Percentiles rank a stretch among this genome's conserved stretches.
phyloP scores from a whole-genome alignment of 495 filamentous ascomycete species.

The Penicillium pulvis region DNA sequence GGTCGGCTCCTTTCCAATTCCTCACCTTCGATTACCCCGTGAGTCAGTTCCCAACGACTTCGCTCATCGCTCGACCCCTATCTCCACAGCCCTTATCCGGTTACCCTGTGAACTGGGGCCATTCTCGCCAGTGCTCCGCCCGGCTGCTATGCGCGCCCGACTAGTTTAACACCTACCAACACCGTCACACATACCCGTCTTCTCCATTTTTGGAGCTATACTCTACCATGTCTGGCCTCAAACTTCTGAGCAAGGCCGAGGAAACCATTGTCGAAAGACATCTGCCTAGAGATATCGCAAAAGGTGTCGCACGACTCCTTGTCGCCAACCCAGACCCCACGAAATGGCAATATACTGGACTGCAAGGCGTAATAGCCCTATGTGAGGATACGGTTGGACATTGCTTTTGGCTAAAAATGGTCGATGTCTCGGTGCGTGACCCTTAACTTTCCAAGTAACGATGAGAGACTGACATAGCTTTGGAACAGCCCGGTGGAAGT shows the following conservation, averaged over 20 bases:
- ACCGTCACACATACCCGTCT: slow-evolving; percentile 2
- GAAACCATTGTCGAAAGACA: slow-evolving; percentile 90
- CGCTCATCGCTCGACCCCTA: neutral
- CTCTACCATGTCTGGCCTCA: slow-evolving; percentile 68
- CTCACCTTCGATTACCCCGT: neutral
- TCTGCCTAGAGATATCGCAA: slow-evolving; percentile 91
- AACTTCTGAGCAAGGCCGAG: slow-evolving; percentile 82
- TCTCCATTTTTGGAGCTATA: slow-evolving; percentile 6
- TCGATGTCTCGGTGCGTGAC: slow-evolving; percentile 85
- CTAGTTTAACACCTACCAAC: slow-evolving; percentile 11
- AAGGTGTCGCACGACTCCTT: slow-evolving; percentile 89
- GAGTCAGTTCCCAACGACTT: neutral
- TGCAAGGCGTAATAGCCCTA: slow-evolving; percentile 91
- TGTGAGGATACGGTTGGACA: slow-evolving; percentile 89
- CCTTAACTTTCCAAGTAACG: neutral
- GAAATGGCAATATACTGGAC: slow-evolving; percentile 91
- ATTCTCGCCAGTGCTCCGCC: slow-evolving; percentile 15
- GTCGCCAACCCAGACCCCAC: slow-evolving; percentile 84
- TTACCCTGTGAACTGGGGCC: slow-evolving; percentile 20
- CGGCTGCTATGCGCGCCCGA: slow-evolving; percentile 40
- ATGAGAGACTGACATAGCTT: slow-evolving; percentile 12
- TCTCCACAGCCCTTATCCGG: neutral
- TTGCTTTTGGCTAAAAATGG: slow-evolving; percentile 95
- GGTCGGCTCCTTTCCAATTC: slow-evolving; percentile 27
- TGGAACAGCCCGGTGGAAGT: slow-evolving; percentile 66